Conservation (phyloP, 805 yeast genomes). For the Teunomyces aglyptinius region DNA sequence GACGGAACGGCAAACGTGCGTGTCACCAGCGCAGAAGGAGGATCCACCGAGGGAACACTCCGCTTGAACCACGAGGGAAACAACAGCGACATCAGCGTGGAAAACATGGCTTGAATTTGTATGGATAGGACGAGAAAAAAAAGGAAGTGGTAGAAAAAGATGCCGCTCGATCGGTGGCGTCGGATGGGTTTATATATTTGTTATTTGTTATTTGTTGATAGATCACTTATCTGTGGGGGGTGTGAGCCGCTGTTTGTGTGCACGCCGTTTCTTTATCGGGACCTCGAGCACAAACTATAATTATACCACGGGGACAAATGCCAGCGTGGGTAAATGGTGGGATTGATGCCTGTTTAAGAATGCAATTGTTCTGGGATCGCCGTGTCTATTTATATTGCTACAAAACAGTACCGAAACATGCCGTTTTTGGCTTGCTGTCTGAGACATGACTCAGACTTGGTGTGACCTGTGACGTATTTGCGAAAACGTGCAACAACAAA, state of each 20-base stretch:
- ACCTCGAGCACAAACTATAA: background rate
- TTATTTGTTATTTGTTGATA: slow-evolving; percentile 5
- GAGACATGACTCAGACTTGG: too few relatives aligned
- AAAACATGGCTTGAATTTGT: slow-evolving; percentile 9
- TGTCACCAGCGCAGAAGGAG: slow-evolving; percentile 18
- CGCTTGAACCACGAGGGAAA: slow-evolving; percentile 15
- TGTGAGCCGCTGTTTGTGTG: slow-evolving; percentile 2
- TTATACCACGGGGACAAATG: background rate
- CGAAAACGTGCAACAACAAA: too few relatives aligned
- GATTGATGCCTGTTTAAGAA: too few relatives aligned
- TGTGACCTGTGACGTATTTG: too few relatives aligned
- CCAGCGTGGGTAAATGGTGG: background rate
- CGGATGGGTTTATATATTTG: slow-evolving; percentile 6
- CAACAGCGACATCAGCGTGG: slow-evolving; percentile 8
- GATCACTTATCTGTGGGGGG: slow-evolving; percentile 7
- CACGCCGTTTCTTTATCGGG: slow-evolving; percentile 1
- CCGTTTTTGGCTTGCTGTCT: too few relatives aligned
- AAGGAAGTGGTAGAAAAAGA: background rate
- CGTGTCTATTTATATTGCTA: background rate
- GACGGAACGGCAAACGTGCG: slow-evolving; percentile 28
- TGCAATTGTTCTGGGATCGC: too few relatives aligned
- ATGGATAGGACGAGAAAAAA: background rate
- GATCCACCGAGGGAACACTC: slow-evolving; percentile 3
- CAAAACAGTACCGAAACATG: too few relatives aligned
- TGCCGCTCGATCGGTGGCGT: background rate